A percentile compares a stretch with the other conserved stretches of the same genome.
phyloP scores from a whole-genome alignment of 352 stramenopile genomes.

The Globisporangium nunn region DNA sequence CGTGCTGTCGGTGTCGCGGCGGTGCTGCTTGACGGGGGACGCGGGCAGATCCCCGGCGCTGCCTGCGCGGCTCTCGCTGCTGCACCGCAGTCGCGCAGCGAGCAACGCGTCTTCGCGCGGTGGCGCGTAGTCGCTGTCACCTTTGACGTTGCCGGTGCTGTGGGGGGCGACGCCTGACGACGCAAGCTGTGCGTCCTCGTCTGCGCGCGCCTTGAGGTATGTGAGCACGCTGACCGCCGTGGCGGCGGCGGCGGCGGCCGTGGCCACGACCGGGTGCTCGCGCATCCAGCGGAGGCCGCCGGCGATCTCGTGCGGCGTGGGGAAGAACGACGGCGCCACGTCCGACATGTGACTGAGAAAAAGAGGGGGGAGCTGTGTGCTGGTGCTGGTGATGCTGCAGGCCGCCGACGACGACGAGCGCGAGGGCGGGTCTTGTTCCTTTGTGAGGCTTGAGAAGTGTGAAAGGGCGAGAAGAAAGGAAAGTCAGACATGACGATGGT shows the following conservation, averaged over 20 bases:
- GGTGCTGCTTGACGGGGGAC: constrained; percentile 6
- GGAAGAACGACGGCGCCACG: constrained; percentile 70
- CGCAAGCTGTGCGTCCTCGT: constrained; percentile 9
- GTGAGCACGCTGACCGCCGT: constrained; percentile 64
- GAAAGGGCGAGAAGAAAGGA: too few species aligned
- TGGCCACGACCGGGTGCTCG: constrained; percentile 65
- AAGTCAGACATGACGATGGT: too few species aligned
- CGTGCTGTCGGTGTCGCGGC: constrained; percentile 16
- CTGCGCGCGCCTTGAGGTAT: constrained; percentile 38
- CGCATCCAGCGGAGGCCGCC: constrained; percentile 63
- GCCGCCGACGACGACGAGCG: too few species aligned
- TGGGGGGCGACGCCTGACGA: too few species aligned
- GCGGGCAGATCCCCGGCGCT: constrained; percentile 7
- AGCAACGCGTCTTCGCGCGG: neutral
- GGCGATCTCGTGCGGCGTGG: constrained; percentile 72
- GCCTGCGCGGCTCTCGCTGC: too few species aligned
- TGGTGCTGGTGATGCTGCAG: neutral
- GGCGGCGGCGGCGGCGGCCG: constrained; percentile 52
- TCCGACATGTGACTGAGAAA: constrained; percentile 31
- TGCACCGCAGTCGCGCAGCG: too few species aligned
- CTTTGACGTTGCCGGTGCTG: too few species aligned
- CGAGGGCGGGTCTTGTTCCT: too few species aligned
- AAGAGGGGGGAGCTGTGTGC: neutral
- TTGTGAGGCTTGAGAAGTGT: too few species aligned
- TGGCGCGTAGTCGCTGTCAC: neutral